A percentile compares a stretch with the other conserved stretches of the same genome.
Conservation (phyloP, 2,329 filamentous ascomycete species). For the Aspergillus pseudoterreus region DNA sequence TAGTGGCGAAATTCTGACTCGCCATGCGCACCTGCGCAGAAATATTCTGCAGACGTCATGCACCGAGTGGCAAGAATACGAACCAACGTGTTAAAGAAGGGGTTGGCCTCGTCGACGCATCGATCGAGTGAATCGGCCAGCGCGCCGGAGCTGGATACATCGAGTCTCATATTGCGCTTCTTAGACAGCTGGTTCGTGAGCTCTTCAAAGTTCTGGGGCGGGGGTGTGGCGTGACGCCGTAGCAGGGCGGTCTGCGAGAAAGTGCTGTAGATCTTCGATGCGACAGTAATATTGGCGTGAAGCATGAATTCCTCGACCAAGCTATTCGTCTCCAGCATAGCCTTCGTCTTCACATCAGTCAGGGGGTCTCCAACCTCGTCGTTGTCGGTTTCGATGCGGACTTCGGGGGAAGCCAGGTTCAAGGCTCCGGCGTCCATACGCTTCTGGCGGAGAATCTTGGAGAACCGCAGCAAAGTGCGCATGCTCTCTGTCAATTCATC, state of each 20-base stretch:
- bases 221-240: constrained; percentile 85
- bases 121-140: constrained; percentile 86
- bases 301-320: constrained; percentile 99
- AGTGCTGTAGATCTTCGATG: constrained; percentile 80
- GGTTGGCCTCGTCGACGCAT: constrained; percentile 74
- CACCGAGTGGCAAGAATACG: constrained; percentile 96
- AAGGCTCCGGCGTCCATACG: constrained; percentile 93
- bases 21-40: constrained; percentile 87
- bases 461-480: constrained; percentile 79
- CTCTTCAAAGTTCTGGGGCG: constrained; percentile 95
- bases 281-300: constrained; percentile 93
- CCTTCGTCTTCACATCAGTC: constrained; percentile 86
- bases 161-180: constrained; percentile 76
- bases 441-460: constrained; percentile 89
- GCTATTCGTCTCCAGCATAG: constrained; percentile 91
- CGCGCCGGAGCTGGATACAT: constrained; percentile 83
- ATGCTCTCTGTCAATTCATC: constrained; percentile 90
- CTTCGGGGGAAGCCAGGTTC: constrained; percentile 95
- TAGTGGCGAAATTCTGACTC: constrained; percentile 97
- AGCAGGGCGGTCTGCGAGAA: constrained; percentile 95
- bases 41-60: constrained; percentile 99
- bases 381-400: constrained; percentile 90
- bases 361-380: constrained; percentile 95
- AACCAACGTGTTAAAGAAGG: constrained; percentile 98
- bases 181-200: constrained; percentile 85